Evolutionary conservation across 2,329 filamentous ascomycete species (phyloP).

Genomic region (Aureobasidium sp.): DNA sequence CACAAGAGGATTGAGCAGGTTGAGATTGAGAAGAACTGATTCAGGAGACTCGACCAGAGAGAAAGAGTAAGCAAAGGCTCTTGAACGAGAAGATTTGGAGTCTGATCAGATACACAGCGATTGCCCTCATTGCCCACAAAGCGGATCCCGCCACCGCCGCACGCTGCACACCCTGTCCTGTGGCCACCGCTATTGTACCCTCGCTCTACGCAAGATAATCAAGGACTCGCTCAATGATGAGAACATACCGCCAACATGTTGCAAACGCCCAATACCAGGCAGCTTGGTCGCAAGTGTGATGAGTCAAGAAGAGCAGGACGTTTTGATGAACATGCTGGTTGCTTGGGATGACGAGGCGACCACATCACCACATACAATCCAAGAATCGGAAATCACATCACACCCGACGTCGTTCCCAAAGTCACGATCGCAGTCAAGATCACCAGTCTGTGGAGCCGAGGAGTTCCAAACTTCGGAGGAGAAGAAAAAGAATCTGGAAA

Average conservation of each 20-base stretch:
- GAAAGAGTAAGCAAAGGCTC: constrained; percentile 3
- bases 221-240: constrained; percentile 29
- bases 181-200: constrained; percentile 27
- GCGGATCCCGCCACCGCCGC: constrained; percentile 20
- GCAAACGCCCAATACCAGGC: constrained; percentile 33
- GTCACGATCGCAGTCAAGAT: constrained; percentile 1
- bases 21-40: constrained; percentile 22
- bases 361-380: not conserved
- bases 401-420: not conserved
- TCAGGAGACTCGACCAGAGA: constrained; percentile 22
- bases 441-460: not conserved
- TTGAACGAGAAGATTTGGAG: not conserved
- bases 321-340: constrained; percentile 26
- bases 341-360: constrained; percentile 24
- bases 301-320: constrained; percentile 31
- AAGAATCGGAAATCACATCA: not conserved
- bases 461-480: not conserved
- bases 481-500: constrained; percentile 18
- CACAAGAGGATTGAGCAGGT: constrained; percentile 24
- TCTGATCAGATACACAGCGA: constrained; percentile 1
- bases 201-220: constrained; percentile 27
- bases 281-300: constrained; percentile 31
- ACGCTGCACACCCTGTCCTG: constrained; percentile 28
- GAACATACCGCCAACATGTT: constrained; percentile 31
- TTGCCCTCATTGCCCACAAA: constrained; percentile 28